Conservation (phyloP, 2,329 filamentous ascomycete genomes). For the Kalaharituber pfeilii region DNA sequence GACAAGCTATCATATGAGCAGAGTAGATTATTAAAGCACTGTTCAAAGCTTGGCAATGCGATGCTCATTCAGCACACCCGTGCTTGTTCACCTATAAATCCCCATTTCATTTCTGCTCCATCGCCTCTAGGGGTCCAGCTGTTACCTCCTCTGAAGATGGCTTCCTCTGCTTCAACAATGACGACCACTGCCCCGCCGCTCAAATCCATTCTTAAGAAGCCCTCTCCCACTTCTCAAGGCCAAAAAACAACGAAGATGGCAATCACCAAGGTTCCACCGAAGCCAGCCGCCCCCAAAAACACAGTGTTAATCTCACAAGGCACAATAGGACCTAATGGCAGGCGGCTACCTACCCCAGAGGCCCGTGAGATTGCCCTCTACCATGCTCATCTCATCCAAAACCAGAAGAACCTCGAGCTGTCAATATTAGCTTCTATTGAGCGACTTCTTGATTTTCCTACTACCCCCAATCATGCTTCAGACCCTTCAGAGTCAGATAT, state of each 20-base stretch:
- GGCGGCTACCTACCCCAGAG: conserved; percentile 25
- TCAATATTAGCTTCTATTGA: conserved; percentile 57
- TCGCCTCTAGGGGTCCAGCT: no score
- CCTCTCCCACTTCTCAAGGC: conserved; percentile 31
- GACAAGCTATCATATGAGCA: no score
- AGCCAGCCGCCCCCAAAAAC: conserved; percentile 5
- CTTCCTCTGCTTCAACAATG: background rate
- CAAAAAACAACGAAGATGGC: conserved; percentile 32
- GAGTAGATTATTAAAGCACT: no score
- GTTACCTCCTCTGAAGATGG: background rate
- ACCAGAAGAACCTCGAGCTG: conserved; percentile 60
- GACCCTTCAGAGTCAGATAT: conserved; percentile 35
- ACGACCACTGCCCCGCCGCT: conserved; percentile 22
- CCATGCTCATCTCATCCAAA: conserved; percentile 67
- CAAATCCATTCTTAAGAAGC: conserved; percentile 47
- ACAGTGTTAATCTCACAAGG: background rate
- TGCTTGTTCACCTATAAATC: no score
- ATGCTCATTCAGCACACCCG: no score
- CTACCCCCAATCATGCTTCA: conserved; percentile 26
- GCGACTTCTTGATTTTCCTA: conserved; percentile 46
- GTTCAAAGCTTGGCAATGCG: no score
- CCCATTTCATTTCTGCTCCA: no score
- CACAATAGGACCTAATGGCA: background rate
- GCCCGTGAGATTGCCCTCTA: conserved; percentile 52
- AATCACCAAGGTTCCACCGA: conserved; percentile 21